phyloP scores from a whole-genome alignment of 2,329 filamentous ascomycete genomes.

The Epichloe hybrida region DNA sequence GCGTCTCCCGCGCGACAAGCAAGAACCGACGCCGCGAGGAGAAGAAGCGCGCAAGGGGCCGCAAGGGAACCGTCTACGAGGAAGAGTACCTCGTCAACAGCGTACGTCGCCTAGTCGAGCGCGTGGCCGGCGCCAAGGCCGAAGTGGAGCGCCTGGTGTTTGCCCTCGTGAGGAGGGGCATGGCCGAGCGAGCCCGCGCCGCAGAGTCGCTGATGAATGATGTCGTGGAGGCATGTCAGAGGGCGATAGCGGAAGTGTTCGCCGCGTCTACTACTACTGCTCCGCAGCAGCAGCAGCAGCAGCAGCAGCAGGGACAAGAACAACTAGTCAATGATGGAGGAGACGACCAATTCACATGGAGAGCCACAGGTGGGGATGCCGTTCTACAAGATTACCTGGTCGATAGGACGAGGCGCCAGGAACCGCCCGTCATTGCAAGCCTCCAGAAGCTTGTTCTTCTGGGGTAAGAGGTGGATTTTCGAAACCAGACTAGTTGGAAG shows the following conservation, averaged over 20 bases:
- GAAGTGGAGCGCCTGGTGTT: conserved; percentile 66
- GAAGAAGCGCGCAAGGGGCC: conserved; percentile 83
- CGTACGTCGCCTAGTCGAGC: conserved; percentile 68
- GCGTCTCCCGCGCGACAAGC: conserved; percentile 63
- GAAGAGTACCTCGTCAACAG: conserved; percentile 93
- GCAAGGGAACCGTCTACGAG: conserved; percentile 95
- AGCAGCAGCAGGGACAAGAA: conserved; percentile 7
- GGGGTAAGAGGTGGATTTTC: conserved; percentile 18
- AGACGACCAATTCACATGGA: conserved; percentile 12
- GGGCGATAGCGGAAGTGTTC: conserved; percentile 60
- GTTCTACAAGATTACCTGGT: conserved; percentile 38
- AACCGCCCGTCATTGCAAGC: conserved; percentile 33
- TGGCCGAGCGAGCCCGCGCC: conserved; percentile 75
- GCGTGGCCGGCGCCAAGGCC: conserved; percentile 57
- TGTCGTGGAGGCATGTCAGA: conserved; percentile 55
- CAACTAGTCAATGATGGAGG: conserved; percentile 9
- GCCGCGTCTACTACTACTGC: conserved; percentile 9
- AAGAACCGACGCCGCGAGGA: conserved; percentile 86
- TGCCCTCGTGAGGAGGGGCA: conserved; percentile 63
- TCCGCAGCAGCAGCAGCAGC: conserved; percentile 3
- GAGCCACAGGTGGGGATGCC: conserved; percentile 34
- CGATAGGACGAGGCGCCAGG: conserved; percentile 29
- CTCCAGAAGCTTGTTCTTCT: conserved; percentile 38
- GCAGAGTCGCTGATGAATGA: conserved; percentile 63
- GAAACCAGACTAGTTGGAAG: neutral